Conservation (phyloP, 148 eudicot species). For the Vaccinium myrtillus region DNA sequence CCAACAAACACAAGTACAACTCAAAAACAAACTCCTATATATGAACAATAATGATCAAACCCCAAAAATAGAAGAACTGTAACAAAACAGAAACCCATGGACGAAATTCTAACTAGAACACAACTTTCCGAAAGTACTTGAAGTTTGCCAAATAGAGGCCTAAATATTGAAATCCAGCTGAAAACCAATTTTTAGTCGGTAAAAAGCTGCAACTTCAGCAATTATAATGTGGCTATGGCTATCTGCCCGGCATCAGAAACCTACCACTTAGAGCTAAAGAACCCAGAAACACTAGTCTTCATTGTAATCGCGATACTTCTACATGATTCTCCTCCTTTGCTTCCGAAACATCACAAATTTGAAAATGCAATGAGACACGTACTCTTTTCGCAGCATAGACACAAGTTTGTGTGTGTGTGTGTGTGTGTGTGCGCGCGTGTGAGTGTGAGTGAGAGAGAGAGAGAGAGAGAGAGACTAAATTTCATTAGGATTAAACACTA, state of each 20-base stretch:
- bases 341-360: neutral
- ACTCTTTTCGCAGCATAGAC: neutral
- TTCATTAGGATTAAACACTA: neutral
- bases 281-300: neutral
- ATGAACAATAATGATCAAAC: neutral
- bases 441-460: neutral
- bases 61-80: neutral
- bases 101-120: neutral
- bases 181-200: neutral
- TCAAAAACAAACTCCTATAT: neutral
- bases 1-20: neutral
- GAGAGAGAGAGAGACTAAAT: neutral
- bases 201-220: neutral
- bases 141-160: neutral
- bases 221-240: neutral
- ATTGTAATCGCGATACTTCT: neutral
- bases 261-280: neutral
- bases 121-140: neutral
- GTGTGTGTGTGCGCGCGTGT: neutral
- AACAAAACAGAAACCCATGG: neutral
- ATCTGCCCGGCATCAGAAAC: neutral
- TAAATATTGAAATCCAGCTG: neutral
- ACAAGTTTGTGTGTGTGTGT: neutral
- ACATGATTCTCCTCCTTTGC: neutral
- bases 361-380: neutral